A percentile compares a stretch with the other conserved stretches of the same genome.
Evolutionary conservation across 75 land plant species (phyloP).

Genomic region (Azolla pinnata): DNA sequence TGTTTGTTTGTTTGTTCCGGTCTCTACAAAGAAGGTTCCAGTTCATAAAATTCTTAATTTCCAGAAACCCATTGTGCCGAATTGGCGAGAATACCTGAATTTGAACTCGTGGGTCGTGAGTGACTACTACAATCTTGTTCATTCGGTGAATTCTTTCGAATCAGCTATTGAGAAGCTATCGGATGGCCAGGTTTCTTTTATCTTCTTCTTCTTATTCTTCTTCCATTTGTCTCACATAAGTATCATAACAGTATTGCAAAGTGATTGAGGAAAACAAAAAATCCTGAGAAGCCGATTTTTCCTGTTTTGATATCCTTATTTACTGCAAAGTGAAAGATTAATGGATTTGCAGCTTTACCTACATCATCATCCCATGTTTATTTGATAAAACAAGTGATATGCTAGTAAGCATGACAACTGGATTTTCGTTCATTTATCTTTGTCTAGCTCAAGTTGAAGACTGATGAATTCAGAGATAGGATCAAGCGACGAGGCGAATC

Average conservation of each 20-base stretch:
- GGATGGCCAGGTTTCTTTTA: slow-evolving; percentile 51
- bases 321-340: neutral
- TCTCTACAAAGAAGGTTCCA: no score
- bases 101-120: slow-evolving; percentile 77
- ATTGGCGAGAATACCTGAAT: slow-evolving; percentile 37
- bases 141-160: slow-evolving; percentile 62
- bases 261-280: neutral
- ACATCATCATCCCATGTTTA: no score
- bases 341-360: no score
- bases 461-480: slow-evolving; percentile 64
- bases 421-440: neutral
- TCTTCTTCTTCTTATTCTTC: neutral
- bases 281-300: neutral
- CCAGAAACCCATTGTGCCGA: no score
- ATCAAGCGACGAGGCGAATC: slow-evolving; percentile 51
- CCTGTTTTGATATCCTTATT: neutral
- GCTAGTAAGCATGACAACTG: no score
- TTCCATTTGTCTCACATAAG: neutral
- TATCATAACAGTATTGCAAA: neutral
- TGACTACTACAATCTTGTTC: slow-evolving; percentile 64
- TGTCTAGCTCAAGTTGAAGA: slow-evolving; percentile 53
- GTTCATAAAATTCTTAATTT: no score
- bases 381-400: no score
- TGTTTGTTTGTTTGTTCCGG: no score
- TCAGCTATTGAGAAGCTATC: slow-evolving; percentile 39